These are phyloP conservation scores for Cryptosporidium sp. DNA, from an alignment of 169 alveolate genomes.

Conservation along the genomic window DNA sequence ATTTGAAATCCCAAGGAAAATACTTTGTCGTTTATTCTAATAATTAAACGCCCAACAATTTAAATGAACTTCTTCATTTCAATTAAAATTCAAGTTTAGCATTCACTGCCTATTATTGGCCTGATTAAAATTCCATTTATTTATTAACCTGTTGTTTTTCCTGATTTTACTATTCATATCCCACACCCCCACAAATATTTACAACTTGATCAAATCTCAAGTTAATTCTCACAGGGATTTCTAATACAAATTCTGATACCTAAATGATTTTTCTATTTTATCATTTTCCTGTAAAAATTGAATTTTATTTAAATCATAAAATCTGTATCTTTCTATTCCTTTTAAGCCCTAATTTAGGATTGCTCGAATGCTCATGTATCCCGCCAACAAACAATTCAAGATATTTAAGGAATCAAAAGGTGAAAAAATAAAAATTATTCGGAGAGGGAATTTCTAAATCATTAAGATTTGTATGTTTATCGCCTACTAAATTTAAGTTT, in stretches of 20 bases:
- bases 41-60: not conserved
- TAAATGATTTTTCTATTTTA: no score
- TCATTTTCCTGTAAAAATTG: no score
- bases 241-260: not conserved
- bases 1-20: not conserved
- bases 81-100: not conserved
- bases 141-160: not conserved
- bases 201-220: not conserved
- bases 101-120: not conserved
- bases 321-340: not conserved
- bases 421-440: not conserved
- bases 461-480: not conserved
- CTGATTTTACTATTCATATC: not conserved
- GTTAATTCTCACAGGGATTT: not conserved
- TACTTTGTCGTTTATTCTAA: no score
- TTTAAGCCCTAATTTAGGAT: not conserved
- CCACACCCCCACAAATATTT: slow-evolving; percentile 41
- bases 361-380: not conserved
- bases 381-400: slow-evolving; percentile 16
- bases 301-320: not conserved
- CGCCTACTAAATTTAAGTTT: not conserved
- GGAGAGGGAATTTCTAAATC: not conserved
- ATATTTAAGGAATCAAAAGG: not conserved
- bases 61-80: not conserved
- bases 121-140: not conserved